Evolutionary conservation across 2,329 filamentous ascomycete species (phyloP).

Genomic region (Trichocomaceae sp.): DNA sequence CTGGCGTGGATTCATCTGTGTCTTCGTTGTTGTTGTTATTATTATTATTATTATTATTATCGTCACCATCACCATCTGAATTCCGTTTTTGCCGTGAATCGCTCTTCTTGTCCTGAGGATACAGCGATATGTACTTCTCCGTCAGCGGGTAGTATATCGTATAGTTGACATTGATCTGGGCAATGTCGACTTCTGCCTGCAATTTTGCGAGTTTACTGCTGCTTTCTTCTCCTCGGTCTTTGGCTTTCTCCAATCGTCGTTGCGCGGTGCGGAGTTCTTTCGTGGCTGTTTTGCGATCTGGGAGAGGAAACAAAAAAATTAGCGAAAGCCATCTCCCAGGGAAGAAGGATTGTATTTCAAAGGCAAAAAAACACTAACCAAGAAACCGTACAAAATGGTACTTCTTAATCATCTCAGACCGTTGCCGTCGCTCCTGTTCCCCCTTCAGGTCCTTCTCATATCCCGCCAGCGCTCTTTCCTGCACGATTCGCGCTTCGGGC

Average conservation of each 20-base stretch:
- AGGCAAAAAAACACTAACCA: conserved; percentile 29
- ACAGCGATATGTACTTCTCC: conserved; percentile 54
- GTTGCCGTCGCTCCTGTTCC: conserved; percentile 43
- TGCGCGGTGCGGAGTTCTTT: conserved; percentile 31
- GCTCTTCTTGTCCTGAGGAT: conserved; percentile 31
- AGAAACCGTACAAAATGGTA: conserved; percentile 64
- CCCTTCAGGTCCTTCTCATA: conserved; percentile 51
- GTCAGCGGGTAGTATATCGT: conserved; percentile 56
- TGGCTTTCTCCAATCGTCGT: conserved; percentile 33
- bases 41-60: neutral
- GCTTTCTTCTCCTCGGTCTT: conserved; percentile 20
- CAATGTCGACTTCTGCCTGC: conserved; percentile 38
- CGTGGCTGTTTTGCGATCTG: conserved; percentile 39
- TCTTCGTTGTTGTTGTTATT: neutral
- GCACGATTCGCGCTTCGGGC: conserved; percentile 50
- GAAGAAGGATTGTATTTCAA: no score
- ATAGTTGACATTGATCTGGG: conserved; percentile 57
- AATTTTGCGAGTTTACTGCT: conserved; percentile 21
- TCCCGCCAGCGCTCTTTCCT: conserved; percentile 53
- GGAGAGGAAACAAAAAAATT: conserved; percentile 1
- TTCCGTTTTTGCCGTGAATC: conserved; percentile 16
- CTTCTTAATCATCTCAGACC: conserved; percentile 51
- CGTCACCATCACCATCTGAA: neutral
- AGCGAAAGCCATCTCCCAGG: no score
- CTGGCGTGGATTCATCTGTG: conserved; percentile 14